Evolutionary conservation across 176 grass and related monocot species (phyloP), one percentile per base, ranked within the genome.

Genomic region (Tillandsia fasciculata): DNA sequence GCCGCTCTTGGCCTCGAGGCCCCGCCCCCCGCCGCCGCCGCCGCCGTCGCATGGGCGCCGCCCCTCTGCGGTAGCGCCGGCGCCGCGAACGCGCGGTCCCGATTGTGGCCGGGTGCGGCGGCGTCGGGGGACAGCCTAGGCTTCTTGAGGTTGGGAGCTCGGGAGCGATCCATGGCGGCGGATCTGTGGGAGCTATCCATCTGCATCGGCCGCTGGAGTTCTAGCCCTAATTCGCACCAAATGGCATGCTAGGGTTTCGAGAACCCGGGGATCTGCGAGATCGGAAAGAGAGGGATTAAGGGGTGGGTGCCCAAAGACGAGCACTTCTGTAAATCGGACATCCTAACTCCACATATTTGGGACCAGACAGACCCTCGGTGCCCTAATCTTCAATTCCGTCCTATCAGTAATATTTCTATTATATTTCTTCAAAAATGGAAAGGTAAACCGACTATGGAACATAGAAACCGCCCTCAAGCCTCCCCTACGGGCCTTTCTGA

Each of bases 71-170:
- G 50, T 51, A 56, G 58, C 9, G 52, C 50, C 20, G 24, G 24
- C 12, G 72, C 49, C 26, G 26, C 63, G 11, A 51, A 49, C 28
- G 64, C 51, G 27, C 81, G 70, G 26, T 76, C 80, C 17, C 68
- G 67, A 28, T 76, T 65, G 76, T 14, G n/a, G 53, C 70, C 51
- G 72, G 69, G 29, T 54, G 70, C 56, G 17, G 81, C 11, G 65
- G 69, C 12, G 15, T 68, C 72, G 26, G 64, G 26, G 8, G 56
- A 72, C 73, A 94, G 74, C 49, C 95, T 86, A 51, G 82, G 82
- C 64, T 87, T 92, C 87, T 99, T 99, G 51, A 85, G 54, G 50
- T 79, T 77, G 4, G 83, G 88, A 67, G 83, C 84, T 42, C 75
- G 51, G 26, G 72, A 13, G 26, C 65, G 51, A 61, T 69, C 59